Conservation (phyloP, 202 grass and related monocot genomes). For the Musa balbisiana region DNA sequence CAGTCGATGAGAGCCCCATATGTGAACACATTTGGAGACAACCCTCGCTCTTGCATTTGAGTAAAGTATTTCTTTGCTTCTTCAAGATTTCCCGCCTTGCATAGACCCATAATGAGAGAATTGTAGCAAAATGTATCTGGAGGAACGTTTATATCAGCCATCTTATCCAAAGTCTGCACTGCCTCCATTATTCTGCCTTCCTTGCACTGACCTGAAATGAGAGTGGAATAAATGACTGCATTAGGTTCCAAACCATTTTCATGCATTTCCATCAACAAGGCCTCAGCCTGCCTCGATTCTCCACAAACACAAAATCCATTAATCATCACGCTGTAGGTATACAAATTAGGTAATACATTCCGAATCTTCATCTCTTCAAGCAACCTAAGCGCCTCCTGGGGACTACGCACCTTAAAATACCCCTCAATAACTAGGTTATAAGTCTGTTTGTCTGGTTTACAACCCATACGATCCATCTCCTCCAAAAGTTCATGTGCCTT, state of each 20-base stretch:
- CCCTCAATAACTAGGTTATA: conserved; percentile 57
- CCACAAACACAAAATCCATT: conserved; percentile 55
- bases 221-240: conserved; percentile 53
- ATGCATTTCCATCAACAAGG: conserved; percentile 60
- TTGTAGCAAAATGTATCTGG: conserved; percentile 74
- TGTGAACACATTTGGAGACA: conserved; percentile 52
- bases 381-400: conserved; percentile 32
- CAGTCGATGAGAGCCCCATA: conserved; percentile 55
- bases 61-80: conserved; percentile 42
- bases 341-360: conserved; percentile 39
- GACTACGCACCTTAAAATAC: conserved; percentile 31
- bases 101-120: conserved; percentile 61
- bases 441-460: conserved; percentile 34
- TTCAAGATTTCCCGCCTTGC: conserved; percentile 50
- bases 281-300: conserved; percentile 31
- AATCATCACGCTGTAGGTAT: conserved; percentile 48
- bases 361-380: conserved; percentile 50
- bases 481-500: conserved; percentile 37
- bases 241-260: conserved; percentile 41
- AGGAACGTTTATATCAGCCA: conserved; percentile 33
- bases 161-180: conserved; percentile 44
- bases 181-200: conserved; percentile 50
- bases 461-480: conserved; percentile 41
- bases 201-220: conserved; percentile 55
- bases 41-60: conserved; percentile 47